A percentile compares a stretch with the other conserved stretches of the same genome.
phyloP scores from a whole-genome alignment of 805 yeast genomes.

The Schwanniomyces polymorphus region DNA sequence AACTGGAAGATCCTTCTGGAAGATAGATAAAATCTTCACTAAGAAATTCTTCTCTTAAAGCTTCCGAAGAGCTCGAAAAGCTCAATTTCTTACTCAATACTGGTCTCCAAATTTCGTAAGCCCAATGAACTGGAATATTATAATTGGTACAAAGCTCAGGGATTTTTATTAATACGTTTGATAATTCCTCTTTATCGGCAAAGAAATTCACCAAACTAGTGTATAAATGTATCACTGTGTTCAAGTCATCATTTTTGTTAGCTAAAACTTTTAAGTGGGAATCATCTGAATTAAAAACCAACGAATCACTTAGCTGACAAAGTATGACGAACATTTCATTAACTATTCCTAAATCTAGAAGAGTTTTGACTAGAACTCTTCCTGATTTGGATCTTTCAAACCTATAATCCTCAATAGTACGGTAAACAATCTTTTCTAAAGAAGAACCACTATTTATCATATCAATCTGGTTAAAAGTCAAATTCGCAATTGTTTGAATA shows the following conservation, averaged over 20 bases:
- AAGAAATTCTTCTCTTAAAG: conserved; percentile 8
- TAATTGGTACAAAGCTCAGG: conserved; percentile 41
- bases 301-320: conserved; percentile 45
- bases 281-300: conserved; percentile 31
- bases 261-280: conserved; percentile 71
- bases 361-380: conserved; percentile 43
- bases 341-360: conserved; percentile 45
- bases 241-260: conserved; percentile 69
- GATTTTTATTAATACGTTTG: conserved; percentile 38
- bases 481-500: conserved; percentile 64
- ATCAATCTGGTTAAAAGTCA: conserved; percentile 64
- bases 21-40: conserved; percentile 9
- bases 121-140: conserved; percentile 58
- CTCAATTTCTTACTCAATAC: conserved; percentile 18
- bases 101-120: conserved; percentile 76
- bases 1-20: conserved; percentile 17
- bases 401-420: conserved; percentile 61
- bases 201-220: conserved; percentile 58
- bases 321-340: conserved; percentile 70
- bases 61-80: conserved; percentile 6
- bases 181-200: conserved; percentile 32
- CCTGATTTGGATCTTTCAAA: conserved; percentile 49
- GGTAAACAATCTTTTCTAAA: conserved; percentile 55
- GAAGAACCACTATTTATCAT: conserved; percentile 63
- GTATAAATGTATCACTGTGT: conserved; percentile 64